These are phyloP conservation scores for Gynochthodes officinalis DNA, from an alignment of 257 asterid species.

Conservation along the genomic window DNA sequence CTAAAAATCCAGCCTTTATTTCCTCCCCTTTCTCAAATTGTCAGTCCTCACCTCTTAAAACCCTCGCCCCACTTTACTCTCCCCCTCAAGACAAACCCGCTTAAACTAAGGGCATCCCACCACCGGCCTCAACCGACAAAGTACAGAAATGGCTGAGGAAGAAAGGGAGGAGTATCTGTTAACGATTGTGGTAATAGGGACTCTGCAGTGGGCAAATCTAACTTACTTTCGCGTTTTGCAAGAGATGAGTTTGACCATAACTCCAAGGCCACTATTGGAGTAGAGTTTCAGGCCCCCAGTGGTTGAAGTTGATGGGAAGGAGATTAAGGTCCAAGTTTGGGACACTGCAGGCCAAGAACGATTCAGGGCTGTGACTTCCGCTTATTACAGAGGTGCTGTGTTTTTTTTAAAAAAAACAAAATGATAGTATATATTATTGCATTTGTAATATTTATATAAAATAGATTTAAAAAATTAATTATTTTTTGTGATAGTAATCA, in stretches of 20 bases:
- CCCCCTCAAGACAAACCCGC: neutral
- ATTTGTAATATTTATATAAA: no score
- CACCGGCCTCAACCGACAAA: neutral
- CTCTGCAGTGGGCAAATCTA: conserved; percentile 85
- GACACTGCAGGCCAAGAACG: conserved; percentile 91
- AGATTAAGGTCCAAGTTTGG: conserved; percentile 81
- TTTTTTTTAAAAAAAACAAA: no score
- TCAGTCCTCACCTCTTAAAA: neutral
- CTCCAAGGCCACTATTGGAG: conserved; percentile 78
- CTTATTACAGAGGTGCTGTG: conserved; percentile 80
- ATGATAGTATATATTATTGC: no score
- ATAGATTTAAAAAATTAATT: no score
- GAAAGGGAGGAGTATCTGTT: conserved; percentile 65
- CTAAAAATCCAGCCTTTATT: neutral
- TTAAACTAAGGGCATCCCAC: neutral
- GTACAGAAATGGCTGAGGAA: conserved; percentile 42
- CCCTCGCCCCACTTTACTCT: neutral
- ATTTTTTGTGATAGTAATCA: no score
- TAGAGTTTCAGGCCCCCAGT: conserved; percentile 83
- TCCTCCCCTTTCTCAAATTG: neutral
- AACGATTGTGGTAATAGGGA: conserved; percentile 80
- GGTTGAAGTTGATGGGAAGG: conserved; percentile 63
- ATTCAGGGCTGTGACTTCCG: conserved; percentile 76
- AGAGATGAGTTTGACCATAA: conserved; percentile 67
- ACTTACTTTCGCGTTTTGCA: conserved; percentile 71